A percentile compares a stretch with the other conserved stretches of the same genome.
These are phyloP conservation scores for Cladobotryum mycophilum DNA, from an alignment of 2,329 filamentous ascomycete species.

Conservation along the genomic window DNA sequence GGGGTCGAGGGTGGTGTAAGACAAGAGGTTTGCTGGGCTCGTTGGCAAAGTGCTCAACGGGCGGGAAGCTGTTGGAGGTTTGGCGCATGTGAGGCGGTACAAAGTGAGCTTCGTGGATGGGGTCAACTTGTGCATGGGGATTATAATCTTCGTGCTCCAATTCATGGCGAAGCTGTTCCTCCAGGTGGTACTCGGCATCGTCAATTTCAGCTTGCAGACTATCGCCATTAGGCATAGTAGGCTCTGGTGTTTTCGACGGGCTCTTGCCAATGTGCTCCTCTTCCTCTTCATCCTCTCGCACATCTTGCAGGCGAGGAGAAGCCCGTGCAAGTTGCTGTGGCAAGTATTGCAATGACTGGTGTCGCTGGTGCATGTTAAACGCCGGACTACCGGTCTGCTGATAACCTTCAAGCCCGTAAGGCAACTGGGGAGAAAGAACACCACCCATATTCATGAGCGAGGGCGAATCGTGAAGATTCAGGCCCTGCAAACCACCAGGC, in stretches of 20 bases:
- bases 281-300: slow-evolving; percentile 68
- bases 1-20: slow-evolving; percentile 67
- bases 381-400: slow-evolving; percentile 34
- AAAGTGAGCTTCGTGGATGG: slow-evolving; percentile 19
- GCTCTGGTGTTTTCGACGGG: slow-evolving; percentile 49
- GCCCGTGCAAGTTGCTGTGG: slow-evolving; percentile 48
- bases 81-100: slow-evolving; percentile 35
- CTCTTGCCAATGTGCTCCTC: slow-evolving; percentile 52
- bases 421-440: slow-evolving; percentile 59
- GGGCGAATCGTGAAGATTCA: slow-evolving; percentile 58
- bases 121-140: slow-evolving; percentile 45
- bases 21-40: slow-evolving; percentile 49
- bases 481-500: slow-evolving; percentile 47
- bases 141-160: slow-evolving; percentile 74
- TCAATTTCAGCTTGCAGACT: slow-evolving; percentile 82
- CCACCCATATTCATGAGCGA: slow-evolving; percentile 46
- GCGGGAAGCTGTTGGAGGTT: slow-evolving; percentile 42
- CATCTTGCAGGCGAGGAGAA: slow-evolving; percentile 61
- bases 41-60: slow-evolving; percentile 46
- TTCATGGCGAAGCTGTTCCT: slow-evolving; percentile 72
- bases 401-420: slow-evolving; percentile 50
- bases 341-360: slow-evolving; percentile 55
- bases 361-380: slow-evolving; percentile 46
- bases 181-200: slow-evolving; percentile 77
- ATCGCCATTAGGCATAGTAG: slow-evolving; percentile 45